Conservation (phyloP, 495 filamentous ascomycete genomes). For the Daldinia childiae region DNA sequence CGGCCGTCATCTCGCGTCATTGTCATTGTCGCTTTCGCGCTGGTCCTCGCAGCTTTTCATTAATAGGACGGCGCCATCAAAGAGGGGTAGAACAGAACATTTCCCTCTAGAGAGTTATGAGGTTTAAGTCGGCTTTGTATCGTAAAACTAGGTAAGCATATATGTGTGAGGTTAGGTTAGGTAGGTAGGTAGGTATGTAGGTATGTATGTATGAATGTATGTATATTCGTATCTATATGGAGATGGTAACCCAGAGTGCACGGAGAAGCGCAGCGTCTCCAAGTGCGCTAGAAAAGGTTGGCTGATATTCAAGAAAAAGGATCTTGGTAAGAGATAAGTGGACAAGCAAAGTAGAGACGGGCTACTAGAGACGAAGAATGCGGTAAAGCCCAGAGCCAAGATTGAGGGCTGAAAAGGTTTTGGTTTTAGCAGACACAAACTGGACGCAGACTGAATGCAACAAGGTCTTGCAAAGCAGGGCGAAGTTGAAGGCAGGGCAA, state of each 20-base stretch:
- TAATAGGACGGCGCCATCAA: constrained; percentile 47
- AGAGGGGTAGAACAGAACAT: constrained; percentile 30
- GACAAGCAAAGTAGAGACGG: neutral
- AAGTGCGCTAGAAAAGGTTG: constrained; percentile 2
- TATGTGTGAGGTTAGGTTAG: constrained; percentile 14
- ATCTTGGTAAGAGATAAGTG: constrained; percentile 7
- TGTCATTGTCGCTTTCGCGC: constrained; percentile 49
- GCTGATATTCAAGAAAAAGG: constrained; percentile 12
- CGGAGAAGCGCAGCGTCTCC: constrained; percentile 17
- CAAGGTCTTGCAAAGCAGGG: constrained; percentile 26
- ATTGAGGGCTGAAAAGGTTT: constrained; percentile 34
- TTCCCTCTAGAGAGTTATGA: constrained; percentile 27
- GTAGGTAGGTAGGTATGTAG: constrained; percentile 10
- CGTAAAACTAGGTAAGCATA: constrained; percentile 5
- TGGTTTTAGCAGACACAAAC: constrained; percentile 16
- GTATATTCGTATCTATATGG: constrained; percentile 16
- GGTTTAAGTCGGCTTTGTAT: constrained; percentile 7
- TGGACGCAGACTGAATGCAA: constrained; percentile 11
- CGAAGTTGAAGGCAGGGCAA: constrained; percentile 14
- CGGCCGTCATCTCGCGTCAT: constrained; percentile 70
- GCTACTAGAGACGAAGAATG: constrained; percentile 19
- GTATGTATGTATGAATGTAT: constrained; percentile 13
- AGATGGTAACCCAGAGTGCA: constrained; percentile 17
- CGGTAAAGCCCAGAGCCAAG: constrained; percentile 14
- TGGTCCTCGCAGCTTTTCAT: constrained; percentile 43